Percentiles rank a stretch among this genome's conserved stretches.
Evolutionary conservation across 106 monocot species (phyloP).

Genomic region (Vanilla planifolia): DNA sequence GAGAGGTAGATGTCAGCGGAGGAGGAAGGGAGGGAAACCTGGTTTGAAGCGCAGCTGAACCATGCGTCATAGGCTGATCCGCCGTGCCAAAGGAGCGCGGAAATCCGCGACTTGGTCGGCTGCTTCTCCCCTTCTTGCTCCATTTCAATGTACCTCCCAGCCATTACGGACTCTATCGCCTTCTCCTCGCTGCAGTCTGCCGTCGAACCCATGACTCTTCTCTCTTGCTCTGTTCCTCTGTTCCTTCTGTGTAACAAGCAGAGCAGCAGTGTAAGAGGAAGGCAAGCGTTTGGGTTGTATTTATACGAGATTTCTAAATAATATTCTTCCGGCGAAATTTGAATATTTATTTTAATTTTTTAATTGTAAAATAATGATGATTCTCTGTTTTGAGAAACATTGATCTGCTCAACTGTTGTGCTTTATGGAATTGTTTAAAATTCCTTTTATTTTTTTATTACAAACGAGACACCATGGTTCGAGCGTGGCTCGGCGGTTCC

Average conservation of each 20-base stretch:
- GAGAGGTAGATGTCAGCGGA: background rate
- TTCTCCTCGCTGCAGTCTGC: constrained; percentile 34
- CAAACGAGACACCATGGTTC: background rate
- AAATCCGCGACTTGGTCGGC: constrained; percentile 52
- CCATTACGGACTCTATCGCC: constrained; percentile 51
- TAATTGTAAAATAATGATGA: too few species aligned
- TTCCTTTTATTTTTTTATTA: background rate
- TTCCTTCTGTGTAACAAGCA: background rate
- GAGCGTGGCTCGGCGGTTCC: constrained; percentile 7
- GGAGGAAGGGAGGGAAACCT: constrained; percentile 18
- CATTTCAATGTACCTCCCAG: constrained; percentile 69
- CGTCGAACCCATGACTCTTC: constrained; percentile 18
- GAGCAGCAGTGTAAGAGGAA: background rate
- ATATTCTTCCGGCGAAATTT: background rate
- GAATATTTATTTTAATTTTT: too few species aligned
- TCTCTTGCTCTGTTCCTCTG: background rate
- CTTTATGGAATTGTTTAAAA: background rate
- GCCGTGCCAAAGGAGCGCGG: constrained; percentile 64
- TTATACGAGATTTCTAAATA: constrained; percentile 1
- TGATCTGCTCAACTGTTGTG: background rate
- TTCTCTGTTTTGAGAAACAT: too few species aligned
- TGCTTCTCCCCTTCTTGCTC: constrained; percentile 40
- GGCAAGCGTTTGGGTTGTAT: too few species aligned
- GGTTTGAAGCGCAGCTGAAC: constrained; percentile 83
- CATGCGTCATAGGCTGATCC: constrained; percentile 77